Percentiles rank a stretch among this genome's conserved stretches.
phyloP scores from a whole-genome alignment of 1,284 basidiomycete genomes.

The Amylostereum chailletii region DNA sequence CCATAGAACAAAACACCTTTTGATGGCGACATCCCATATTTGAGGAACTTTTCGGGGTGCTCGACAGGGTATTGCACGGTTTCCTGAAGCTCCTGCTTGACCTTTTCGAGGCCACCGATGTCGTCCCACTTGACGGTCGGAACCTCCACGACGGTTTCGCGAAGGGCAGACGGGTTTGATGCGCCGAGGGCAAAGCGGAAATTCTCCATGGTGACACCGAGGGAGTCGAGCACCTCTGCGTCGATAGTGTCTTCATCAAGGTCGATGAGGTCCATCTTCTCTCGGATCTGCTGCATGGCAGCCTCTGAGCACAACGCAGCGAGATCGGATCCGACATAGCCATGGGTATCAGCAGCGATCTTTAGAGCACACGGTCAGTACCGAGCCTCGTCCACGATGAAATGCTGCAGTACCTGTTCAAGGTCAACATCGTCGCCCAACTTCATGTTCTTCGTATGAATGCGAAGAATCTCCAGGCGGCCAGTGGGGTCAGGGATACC shows the following conservation, averaged over 20 bases:
- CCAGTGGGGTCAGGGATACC: constrained; percentile 98
- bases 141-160: constrained; percentile 95
- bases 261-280: constrained; percentile 97
- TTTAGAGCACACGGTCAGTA: constrained; percentile 18
- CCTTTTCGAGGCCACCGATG: constrained; percentile 98
- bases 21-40: constrained; percentile 98
- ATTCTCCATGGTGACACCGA: constrained; percentile 97
- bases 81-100: constrained; percentile 98
- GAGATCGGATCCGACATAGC: constrained; percentile 97
- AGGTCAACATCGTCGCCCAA: constrained; percentile 96
- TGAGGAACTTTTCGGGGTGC: constrained; percentile 99
- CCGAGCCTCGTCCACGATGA: too few relatives aligned
- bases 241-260: constrained; percentile 93
- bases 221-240: constrained; percentile 91
- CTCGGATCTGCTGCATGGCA: constrained; percentile 97
- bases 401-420: constrained; percentile 57
- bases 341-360: constrained; percentile 98
- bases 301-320: constrained; percentile 96
- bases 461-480: constrained; percentile 95
- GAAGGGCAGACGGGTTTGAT: constrained; percentile 93
- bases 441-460: constrained; percentile 99
- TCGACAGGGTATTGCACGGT: constrained; percentile 99
- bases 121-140: constrained; percentile 98
- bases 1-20: constrained; percentile 99
- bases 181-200: constrained; percentile 94